These are phyloP conservation scores for Chrysosphaeria jannelii DNA, from an alignment of 2,329 filamentous ascomycete species.

Conservation along the genomic window DNA sequence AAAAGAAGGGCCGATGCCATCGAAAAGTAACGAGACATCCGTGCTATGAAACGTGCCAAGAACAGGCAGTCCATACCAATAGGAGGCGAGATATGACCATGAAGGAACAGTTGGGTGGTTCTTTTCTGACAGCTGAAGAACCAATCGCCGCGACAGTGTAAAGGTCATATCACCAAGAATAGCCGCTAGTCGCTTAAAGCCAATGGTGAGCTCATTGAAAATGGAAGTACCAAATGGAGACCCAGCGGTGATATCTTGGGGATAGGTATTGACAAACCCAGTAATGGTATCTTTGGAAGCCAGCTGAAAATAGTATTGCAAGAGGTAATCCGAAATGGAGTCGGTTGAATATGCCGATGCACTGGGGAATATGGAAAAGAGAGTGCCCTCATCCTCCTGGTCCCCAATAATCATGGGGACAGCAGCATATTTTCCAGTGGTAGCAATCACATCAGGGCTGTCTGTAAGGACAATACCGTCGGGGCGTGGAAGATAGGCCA, in stretches of 20 bases:
- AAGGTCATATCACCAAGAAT: slow-evolving; percentile 50
- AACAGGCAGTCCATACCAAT: slow-evolving; percentile 38
- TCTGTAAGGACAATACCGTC: slow-evolving; percentile 31
- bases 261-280: slow-evolving; percentile 30
- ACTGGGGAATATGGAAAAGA: slow-evolving; percentile 37
- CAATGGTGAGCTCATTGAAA: slow-evolving; percentile 42
- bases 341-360: slow-evolving; percentile 32
- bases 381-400: slow-evolving; percentile 53
- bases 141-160: slow-evolving; percentile 35
- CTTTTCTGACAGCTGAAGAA: slow-evolving; percentile 18
- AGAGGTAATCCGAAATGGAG: slow-evolving; percentile 30
- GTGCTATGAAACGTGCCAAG: slow-evolving; percentile 48
- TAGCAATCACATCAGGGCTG: slow-evolving; percentile 28
- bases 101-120: slow-evolving; percentile 25
- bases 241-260: slow-evolving; percentile 21
- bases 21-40: slow-evolving; percentile 40
- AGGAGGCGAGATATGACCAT: slow-evolving; percentile 51
- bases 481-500: slow-evolving; percentile 46
- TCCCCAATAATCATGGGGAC: slow-evolving; percentile 31
- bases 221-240: slow-evolving; percentile 41
- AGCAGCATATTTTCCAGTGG: slow-evolving; percentile 16
- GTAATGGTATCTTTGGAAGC: slow-evolving; percentile 20
- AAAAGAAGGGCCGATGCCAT: slow-evolving; percentile 29
- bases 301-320: slow-evolving; percentile 24
- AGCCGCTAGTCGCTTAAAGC: slow-evolving; percentile 49